Percentiles rank a stretch among this genome's conserved stretches.
Conservation (phyloP, 1,284 basidiomycete species). For the Apiotrichum mycotoxinovorans region DNA sequence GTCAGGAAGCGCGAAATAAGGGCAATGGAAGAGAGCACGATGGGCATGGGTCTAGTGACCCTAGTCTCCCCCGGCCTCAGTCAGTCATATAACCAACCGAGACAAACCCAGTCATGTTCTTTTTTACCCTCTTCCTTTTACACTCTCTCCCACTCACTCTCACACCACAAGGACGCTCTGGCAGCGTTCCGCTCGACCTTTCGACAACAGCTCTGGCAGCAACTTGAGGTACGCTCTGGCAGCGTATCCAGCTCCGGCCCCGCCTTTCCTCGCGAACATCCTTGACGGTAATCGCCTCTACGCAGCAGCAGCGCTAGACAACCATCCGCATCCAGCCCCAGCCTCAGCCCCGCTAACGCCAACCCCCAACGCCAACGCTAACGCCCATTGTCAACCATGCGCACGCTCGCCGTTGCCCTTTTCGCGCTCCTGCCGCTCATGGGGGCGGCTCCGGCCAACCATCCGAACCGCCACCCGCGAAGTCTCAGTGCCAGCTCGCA, state of each 20-base stretch:
- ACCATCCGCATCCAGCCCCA: not conserved
- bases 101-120: not conserved
- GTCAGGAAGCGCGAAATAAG: too few relatives aligned
- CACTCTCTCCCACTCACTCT: not conserved
- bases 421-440: conserved; percentile 19
- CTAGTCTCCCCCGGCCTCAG: too few relatives aligned
- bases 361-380: too few relatives aligned
- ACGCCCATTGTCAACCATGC: not conserved
- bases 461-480: not conserved
- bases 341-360: too few relatives aligned
- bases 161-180: not conserved
- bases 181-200: not conserved
- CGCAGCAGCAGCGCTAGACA: too few relatives aligned
- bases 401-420: conserved; percentile 8
- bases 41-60: too few relatives aligned
- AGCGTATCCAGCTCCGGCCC: not conserved
- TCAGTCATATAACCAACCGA: not conserved
- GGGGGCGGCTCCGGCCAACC: not conserved
- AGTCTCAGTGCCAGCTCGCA: too few relatives aligned
- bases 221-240: not conserved
- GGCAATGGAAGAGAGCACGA: too few relatives aligned
- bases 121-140: not conserved
- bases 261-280: not conserved
- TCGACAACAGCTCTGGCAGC: not conserved
- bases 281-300: not conserved